A percentile compares a stretch with the other conserved stretches of the same genome.
Evolutionary conservation across 169 alveolate species (phyloP).

Genomic region (Neospora caninum): DNA sequence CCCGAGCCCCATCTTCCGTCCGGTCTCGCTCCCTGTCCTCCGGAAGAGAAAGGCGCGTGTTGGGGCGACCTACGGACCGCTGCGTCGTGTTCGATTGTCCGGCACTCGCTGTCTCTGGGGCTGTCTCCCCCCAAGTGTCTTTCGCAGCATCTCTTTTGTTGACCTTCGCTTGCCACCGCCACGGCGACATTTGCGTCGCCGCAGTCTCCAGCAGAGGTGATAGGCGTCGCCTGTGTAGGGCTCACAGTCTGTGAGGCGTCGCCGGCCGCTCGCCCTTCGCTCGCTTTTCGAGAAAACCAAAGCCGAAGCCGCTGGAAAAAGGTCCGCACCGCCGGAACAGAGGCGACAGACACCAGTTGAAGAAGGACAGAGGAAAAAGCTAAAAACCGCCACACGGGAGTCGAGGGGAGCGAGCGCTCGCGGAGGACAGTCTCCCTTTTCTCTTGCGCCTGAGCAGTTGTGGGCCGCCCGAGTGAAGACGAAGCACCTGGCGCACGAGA

Average conservation of each 20-base stretch:
- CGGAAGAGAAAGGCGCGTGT: too few species aligned
- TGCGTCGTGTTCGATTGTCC: too few species aligned
- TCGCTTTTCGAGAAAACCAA: not conserved
- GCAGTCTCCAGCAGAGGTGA: too few species aligned
- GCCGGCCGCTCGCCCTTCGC: not conserved
- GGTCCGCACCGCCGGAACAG: not conserved
- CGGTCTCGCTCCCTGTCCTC: not conserved
- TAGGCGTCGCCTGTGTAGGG: too few species aligned
- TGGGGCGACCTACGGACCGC: too few species aligned
- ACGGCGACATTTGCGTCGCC: too few species aligned
- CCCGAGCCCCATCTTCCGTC: not conserved
- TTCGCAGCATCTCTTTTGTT: too few species aligned
- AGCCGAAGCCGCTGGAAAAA: not conserved
- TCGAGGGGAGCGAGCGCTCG: constrained; percentile 13
- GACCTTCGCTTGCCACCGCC: too few species aligned
- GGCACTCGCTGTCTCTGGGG: too few species aligned
- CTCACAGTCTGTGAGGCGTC: too few species aligned
- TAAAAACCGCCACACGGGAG: not conserved
- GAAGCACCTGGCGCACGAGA: not conserved
- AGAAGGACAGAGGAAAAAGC: not conserved
- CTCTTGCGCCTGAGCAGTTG: not conserved
- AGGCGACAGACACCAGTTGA: not conserved
- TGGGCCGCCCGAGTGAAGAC: not conserved
- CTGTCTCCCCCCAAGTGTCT: too few species aligned
- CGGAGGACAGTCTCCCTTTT: not conserved